Percentiles rank a stretch among this genome's conserved stretches.
Evolutionary conservation across 495 filamentous ascomycete species (phyloP).

Genomic region (Zalerion maritima): DNA sequence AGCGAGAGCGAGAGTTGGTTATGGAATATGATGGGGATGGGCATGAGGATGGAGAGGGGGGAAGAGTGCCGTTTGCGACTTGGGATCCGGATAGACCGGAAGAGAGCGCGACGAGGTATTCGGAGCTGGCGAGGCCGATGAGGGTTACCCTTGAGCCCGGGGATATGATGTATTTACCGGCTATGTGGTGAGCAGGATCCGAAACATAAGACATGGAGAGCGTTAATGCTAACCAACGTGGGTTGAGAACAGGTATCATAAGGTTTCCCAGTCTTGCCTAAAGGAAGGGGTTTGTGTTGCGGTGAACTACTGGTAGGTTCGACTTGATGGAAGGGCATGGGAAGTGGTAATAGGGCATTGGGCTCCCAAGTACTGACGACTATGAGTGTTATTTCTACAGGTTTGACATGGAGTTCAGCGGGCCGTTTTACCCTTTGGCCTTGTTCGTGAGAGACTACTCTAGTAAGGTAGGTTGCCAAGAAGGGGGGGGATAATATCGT

Average conservation of each 20-base stretch:
- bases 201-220: neutral
- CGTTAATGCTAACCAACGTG: conserved; percentile 1
- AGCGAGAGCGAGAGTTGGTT: conserved; percentile 17
- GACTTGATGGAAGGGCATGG: neutral
- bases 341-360: neutral
- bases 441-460: conserved; percentile 38
- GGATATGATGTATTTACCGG: conserved; percentile 69
- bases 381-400: conserved; percentile 17
- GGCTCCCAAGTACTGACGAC: conserved; percentile 2
- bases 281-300: conserved; percentile 54
- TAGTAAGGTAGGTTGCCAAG: too few species aligned
- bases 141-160: conserved; percentile 49
- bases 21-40: conserved; percentile 21
- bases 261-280: conserved; percentile 51
- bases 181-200: conserved; percentile 44
- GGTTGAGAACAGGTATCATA: conserved; percentile 31
- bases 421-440: conserved; percentile 41
- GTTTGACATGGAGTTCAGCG: conserved; percentile 57
- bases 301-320: conserved; percentile 62
- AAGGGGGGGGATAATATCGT: too few species aligned
- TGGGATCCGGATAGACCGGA: conserved; percentile 54
- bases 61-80: conserved; percentile 43
- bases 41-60: conserved; percentile 4
- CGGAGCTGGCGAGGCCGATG: conserved; percentile 36
- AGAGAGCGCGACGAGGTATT: conserved; percentile 34